Conservation (phyloP, 2,329 filamentous ascomycete species). For the Xylogone sp. region DNA sequence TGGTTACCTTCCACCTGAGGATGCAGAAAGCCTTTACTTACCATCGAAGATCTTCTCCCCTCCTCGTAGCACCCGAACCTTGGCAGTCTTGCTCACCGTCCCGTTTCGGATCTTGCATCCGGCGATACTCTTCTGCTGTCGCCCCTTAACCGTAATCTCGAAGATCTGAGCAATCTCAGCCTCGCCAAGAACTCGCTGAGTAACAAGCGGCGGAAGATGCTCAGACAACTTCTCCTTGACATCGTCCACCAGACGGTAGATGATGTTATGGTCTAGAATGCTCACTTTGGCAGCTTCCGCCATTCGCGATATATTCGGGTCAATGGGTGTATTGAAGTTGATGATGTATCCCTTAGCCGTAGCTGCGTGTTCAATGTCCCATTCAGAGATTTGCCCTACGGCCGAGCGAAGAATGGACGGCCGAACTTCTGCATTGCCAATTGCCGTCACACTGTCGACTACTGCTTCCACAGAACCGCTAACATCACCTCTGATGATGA, state of each 20-base stretch:
- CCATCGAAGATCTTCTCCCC: slow-evolving; percentile 76
- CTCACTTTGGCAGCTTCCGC: slow-evolving; percentile 70
- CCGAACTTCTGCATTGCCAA: slow-evolving; percentile 81
- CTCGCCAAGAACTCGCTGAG: slow-evolving; percentile 74
- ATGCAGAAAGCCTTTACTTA: slow-evolving; percentile 44
- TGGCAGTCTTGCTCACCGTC: slow-evolving; percentile 55
- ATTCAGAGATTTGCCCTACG: slow-evolving; percentile 77
- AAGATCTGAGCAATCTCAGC: slow-evolving; percentile 83
- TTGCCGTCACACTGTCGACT: slow-evolving; percentile 66
- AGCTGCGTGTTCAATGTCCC: slow-evolving; percentile 83
- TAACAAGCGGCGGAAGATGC: slow-evolving; percentile 63
- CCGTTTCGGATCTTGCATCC: slow-evolving; percentile 88
- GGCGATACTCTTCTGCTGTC: slow-evolving; percentile 70
- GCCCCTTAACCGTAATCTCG: slow-evolving; percentile 73
- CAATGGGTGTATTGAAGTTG: slow-evolving; percentile 77
- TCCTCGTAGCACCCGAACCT: slow-evolving; percentile 68
- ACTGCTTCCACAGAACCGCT: slow-evolving; percentile 93
- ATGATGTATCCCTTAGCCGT: slow-evolving; percentile 73
- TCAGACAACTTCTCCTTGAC: slow-evolving; percentile 65
- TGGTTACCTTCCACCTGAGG: too few species aligned
- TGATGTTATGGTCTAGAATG: slow-evolving; percentile 82
- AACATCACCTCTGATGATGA: slow-evolving; percentile 90
- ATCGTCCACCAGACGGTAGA: slow-evolving; percentile 75
- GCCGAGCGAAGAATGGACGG: slow-evolving; percentile 72
- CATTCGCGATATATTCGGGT: slow-evolving; percentile 62